Evolutionary conservation across 352 stramenopile species (phyloP).

Genomic region (Globisporangium apiculatum): DNA sequence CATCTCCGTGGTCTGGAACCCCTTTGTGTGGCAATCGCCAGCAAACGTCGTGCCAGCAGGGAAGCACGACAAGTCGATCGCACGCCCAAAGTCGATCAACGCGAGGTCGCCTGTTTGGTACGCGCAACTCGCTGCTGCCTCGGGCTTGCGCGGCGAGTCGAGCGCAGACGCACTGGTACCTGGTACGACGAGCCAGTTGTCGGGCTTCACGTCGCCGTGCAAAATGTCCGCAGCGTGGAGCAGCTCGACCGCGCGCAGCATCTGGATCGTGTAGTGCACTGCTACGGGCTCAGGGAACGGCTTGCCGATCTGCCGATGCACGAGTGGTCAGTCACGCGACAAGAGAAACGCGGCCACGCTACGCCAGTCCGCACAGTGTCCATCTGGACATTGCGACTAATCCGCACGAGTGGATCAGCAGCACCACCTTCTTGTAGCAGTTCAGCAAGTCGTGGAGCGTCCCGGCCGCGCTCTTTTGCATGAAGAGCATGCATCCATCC

Average conservation of each 20-base stretch:
- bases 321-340: not conserved
- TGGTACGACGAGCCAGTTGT: slow-evolving; percentile 76
- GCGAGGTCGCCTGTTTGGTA: slow-evolving; percentile 41
- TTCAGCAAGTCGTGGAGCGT: slow-evolving; percentile 80
- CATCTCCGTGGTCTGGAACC: slow-evolving; percentile 85
- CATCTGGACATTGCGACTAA: too few species aligned
- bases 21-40: slow-evolving; percentile 77
- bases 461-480: slow-evolving; percentile 57
- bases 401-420: not conserved
- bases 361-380: too few species aligned
- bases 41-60: slow-evolving; percentile 45
- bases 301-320: slow-evolving; percentile 25
- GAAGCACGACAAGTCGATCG: slow-evolving; percentile 67
- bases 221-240: slow-evolving; percentile 59
- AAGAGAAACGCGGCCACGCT: too few species aligned
- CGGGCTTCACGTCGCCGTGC: slow-evolving; percentile 82
- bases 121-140: slow-evolving; percentile 11
- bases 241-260: slow-evolving; percentile 63
- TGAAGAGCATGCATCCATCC: slow-evolving; percentile 73
- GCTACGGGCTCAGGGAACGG: slow-evolving; percentile 62
- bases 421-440: slow-evolving; percentile 62
- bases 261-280: slow-evolving; percentile 75
- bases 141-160: not conserved
- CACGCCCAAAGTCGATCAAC: slow-evolving; percentile 82
- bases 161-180: slow-evolving; percentile 15